Conservation (phyloP, 768 basidiomycete species). For the Collybiopsis confluens region DNA sequence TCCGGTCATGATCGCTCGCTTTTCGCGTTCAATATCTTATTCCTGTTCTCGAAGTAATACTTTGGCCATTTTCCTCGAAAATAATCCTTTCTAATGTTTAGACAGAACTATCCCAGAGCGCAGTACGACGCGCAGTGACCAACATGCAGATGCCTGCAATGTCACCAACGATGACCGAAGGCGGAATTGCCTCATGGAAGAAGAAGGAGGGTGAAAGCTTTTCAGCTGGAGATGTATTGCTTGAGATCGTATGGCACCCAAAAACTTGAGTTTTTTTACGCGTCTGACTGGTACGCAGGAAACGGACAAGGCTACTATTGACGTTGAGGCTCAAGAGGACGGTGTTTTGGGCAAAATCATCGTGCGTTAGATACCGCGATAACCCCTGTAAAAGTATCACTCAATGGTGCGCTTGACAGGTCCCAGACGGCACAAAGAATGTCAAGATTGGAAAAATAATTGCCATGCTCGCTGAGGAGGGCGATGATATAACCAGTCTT, state of each 20-base stretch:
- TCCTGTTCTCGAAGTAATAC: too few species aligned
- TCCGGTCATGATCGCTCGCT: too few species aligned
- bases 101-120: conserved; percentile 52
- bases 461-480: conserved; percentile 91
- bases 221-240: conserved; percentile 74
- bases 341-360: conserved; percentile 92
- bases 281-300: conserved; percentile 46
- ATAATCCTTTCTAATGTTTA: not conserved
- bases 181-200: conserved; percentile 90
- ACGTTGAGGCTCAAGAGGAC: conserved; percentile 98
- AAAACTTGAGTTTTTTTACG: not conserved
- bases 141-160: conserved; percentile 92
- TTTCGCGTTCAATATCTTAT: too few species aligned
- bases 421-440: conserved; percentile 75
- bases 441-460: conserved; percentile 86
- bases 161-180: conserved; percentile 97
- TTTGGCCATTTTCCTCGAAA: not conserved
- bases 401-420: conserved; percentile 31
- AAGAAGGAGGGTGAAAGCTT: conserved; percentile 81
- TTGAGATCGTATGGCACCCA: conserved; percentile 72
- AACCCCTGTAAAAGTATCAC: not conserved
- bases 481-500: conserved; percentile 89
- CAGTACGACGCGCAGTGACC: conserved; percentile 56
- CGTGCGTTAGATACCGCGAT: conserved; percentile 39
- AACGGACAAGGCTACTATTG: conserved; percentile 95